These are phyloP conservation scores for Annulohypoxylon moriforme DNA, from an alignment of 495 filamentous ascomycete genomes.

Conservation along the genomic window DNA sequence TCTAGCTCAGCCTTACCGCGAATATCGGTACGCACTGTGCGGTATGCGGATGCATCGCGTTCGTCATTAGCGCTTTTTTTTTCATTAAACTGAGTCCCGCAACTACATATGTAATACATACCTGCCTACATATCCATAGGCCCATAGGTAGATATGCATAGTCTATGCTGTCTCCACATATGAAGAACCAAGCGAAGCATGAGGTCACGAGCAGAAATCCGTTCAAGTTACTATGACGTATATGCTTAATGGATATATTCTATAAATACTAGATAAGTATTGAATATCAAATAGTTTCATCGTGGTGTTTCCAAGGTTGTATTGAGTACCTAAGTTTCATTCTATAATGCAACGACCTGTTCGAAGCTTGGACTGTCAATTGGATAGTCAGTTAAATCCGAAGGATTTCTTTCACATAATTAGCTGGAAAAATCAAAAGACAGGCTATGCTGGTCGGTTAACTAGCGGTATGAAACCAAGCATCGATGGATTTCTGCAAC, in stretches of 20 bases:
- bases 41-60: conserved; percentile 24
- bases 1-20: conserved; percentile 45
- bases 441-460: conserved; percentile 25
- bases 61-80: conserved; percentile 40
- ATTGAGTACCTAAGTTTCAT: not conserved
- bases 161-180: conserved; percentile 20
- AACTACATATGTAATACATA: not conserved
- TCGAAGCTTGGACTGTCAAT: not conserved
- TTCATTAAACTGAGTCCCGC: conserved; percentile 41
- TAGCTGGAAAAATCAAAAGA: conserved; percentile 1
- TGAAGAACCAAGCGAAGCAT: conserved; percentile 16
- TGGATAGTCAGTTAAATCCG: not conserved
- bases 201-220: not conserved
- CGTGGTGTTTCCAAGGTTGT: not conserved
- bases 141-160: no score
- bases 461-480: conserved; percentile 36
- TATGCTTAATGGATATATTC: not conserved
- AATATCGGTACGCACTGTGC: conserved; percentile 36
- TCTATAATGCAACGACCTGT: not conserved
- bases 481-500: conserved; percentile 12
- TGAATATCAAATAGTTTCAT: not conserved
- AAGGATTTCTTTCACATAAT: conserved; percentile 12
- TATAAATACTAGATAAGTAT: not conserved
- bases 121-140: no score
- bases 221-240: conserved; percentile 5